Evolutionary conservation across 805 yeast genomes (phyloP).

Genomic region (Candida montana): DNA sequence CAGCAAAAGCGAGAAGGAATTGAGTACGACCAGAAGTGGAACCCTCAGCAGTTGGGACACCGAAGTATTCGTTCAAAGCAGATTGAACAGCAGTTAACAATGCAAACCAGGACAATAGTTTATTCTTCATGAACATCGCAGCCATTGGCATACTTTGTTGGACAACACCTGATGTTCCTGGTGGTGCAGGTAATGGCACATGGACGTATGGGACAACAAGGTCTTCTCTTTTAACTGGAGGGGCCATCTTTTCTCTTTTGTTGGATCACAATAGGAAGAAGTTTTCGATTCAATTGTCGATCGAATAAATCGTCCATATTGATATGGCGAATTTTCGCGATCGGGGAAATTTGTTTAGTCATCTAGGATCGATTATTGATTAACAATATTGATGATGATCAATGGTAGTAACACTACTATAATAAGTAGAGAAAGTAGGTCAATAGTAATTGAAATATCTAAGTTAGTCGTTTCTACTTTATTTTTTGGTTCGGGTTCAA

Average conservation of each 20-base stretch:
- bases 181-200: slow-evolving; percentile 41
- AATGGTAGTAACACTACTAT: no score
- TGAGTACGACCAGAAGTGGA: slow-evolving; percentile 33
- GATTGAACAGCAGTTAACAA: slow-evolving; percentile 45
- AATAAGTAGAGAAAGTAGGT: no score
- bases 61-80: slow-evolving; percentile 23
- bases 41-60: slow-evolving; percentile 25
- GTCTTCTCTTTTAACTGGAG: slow-evolving; percentile 31
- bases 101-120: slow-evolving; percentile 49
- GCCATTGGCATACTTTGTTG: slow-evolving; percentile 63
- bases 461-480: no score
- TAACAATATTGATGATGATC: no score
- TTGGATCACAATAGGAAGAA: no score
- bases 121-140: slow-evolving; percentile 56
- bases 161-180: slow-evolving; percentile 41
- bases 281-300: neutral
- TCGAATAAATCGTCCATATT: no score
- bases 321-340: slow-evolving; percentile 1
- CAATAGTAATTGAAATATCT: no score
- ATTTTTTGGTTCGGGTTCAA: no score
- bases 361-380: no score
- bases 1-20: slow-evolving; percentile 34
- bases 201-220: slow-evolving; percentile 39
- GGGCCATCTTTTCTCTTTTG: slow-evolving; percentile 18
- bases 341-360: neutral